Base-by-base conservation (phyloP, 768 basidiomycete species). In the Pisolithus marmoratus region DNA sequence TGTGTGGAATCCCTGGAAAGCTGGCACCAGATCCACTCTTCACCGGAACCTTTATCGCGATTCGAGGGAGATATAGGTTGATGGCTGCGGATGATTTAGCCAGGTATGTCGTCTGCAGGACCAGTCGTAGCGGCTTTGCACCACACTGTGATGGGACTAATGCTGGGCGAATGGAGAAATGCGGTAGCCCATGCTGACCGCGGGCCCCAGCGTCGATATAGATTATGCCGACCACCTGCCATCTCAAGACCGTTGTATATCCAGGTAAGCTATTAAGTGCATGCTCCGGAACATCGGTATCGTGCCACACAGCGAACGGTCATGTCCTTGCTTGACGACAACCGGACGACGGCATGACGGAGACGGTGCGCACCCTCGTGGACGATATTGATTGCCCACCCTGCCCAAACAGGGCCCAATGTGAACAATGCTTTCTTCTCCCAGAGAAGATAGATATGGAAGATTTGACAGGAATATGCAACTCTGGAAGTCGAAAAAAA, bases 21-120 rank as follows among this genome's bases (percentile, higher is more conserved):
- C 23, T 27, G 26, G n/a, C 46, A 40, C 37, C 48, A 46, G 50
- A 61, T 58, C 58, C 60, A 64, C 64, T 60, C 62, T 60, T 36
- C 48, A 56, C 64, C 60, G 58, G 56, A 54, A 52, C 56, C 56
- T 55, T 40, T 50, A 66, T 45, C 26, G 43, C 43, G 24, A 45
- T 45, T 50, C 55, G 46, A 38, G 63, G 29, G 65, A 62, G 58
- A 58, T 68, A 34, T 60, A 54, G 50, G 29, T 29, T 29, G 8
- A 29, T 29, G 34, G 15, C 34, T 34, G 34, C 34, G 34, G 34
- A 34, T 34, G 14, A 14, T 15, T 34, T 34, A 34, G 34, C 34
- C 14, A 15, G 34, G 34, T 34, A 34, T 34, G 34, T 15, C 34
- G 3, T 53, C 57, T 63, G 54, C 54, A 51, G 50, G 48, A 45